Evolutionary conservation across 768 basidiomycete species (phyloP), one percentile per base, ranked within the genome.

Genomic region (Lentinula raphanica): DNA sequence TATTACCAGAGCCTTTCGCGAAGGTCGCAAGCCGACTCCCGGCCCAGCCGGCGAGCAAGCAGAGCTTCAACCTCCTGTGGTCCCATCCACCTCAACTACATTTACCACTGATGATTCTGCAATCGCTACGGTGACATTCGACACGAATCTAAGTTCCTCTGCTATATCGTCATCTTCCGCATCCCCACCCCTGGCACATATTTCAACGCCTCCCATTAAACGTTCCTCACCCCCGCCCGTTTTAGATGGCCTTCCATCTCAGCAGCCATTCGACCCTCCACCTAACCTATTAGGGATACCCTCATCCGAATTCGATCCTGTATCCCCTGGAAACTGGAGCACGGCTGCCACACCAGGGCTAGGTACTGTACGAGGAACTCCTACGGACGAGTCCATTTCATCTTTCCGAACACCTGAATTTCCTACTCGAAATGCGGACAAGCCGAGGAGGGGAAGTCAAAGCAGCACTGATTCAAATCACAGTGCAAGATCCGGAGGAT

Each of bases 1-100:
- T 61, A 94, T 98, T 19, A 85, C 92, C 17, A 98, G 92, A 70
- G 94, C 96, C 1, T 82, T 94, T 67, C 86, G 95, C n/a, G 96
- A 98, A 70, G 95, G 97, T 4, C 82, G 90, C 21, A 84, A 80
- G 63, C 94, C 96, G 9, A 73, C 76, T 1, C 83, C 94, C 1
- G 96, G 92, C 1, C 89, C 92, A 58, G 85, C 89, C 48, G 84
- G 79, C 53, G 76, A 70, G 15, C 50, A 58, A 59, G 69, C 61
- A 69, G 56, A 12, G 59, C 71, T 27, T 51, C 70, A 49, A 65
- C 68, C 60, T 60, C 67, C 54, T 27, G 38, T 53, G 5, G 36
- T 62, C 61, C 27, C 42, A 23, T 21, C 48, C 42, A 27, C 56
- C 27, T 49, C 31, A 5, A 44, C 9, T 9, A 21, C 23, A 31